Evolutionary conservation across 495 filamentous ascomycete genomes (phyloP).

Genomic region (Trichodelitschia bisporula): DNA sequence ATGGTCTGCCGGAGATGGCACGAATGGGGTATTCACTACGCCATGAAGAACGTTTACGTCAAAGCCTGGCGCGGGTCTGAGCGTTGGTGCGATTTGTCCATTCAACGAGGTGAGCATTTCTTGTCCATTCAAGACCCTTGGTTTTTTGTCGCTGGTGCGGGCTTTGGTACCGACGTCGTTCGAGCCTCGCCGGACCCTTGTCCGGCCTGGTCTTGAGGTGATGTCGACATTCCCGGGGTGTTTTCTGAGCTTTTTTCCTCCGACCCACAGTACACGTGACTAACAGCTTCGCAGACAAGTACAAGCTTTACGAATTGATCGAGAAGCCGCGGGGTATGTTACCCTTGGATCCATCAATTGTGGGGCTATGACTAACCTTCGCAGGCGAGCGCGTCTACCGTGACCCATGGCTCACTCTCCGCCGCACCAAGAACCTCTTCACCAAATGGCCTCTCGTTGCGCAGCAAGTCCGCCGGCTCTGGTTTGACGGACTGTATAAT

Average conservation of each 20-base stretch:
- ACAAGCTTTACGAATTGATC: conserved; percentile 17
- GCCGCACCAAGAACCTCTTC: conserved; percentile 21
- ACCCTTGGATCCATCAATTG: too few species aligned
- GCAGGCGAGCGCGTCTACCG: conserved; percentile 28
- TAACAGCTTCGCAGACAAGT: conserved; percentile 9
- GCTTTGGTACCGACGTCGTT: too few species aligned
- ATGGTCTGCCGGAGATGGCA: conserved; percentile 25
- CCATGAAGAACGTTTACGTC: conserved; percentile 23
- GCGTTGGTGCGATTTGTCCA: conserved; percentile 17
- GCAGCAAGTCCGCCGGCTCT: conserved; percentile 22
- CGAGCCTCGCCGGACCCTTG: too few species aligned
- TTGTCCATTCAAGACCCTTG: neutral
- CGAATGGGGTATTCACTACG: conserved; percentile 24
- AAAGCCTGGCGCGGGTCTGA: conserved; percentile 26
- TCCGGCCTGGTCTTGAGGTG: too few species aligned
- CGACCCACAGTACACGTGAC: neutral
- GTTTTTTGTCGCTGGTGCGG: too few species aligned
- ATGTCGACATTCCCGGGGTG: too few species aligned
- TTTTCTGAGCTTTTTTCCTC: too few species aligned
- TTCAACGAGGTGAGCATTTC: conserved; percentile 8
- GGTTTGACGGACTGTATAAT: conserved; percentile 28
- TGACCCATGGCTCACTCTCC: conserved; percentile 24
- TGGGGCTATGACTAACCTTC: too few species aligned
- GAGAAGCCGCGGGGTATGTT: conserved; percentile 16
- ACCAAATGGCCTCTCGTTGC: conserved; percentile 18